Evolutionary conservation across 805 yeast species (phyloP).

Genomic region (Hanseniaspora hatyaiensis): DNA sequence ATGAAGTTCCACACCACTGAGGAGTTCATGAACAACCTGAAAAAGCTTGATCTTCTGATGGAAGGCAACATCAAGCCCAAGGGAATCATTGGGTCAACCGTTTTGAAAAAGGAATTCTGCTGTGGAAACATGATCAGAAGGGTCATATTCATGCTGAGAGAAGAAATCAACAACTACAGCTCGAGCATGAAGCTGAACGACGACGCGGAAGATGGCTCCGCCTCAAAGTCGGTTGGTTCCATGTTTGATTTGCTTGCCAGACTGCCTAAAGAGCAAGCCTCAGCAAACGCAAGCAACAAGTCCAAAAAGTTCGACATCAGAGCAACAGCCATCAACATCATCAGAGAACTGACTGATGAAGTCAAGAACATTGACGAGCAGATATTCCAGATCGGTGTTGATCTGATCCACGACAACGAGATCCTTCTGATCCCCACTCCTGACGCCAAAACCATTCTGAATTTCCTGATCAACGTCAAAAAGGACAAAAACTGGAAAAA

Average conservation of each 20-base stretch:
- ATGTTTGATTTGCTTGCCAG: slow-evolving; percentile 12
- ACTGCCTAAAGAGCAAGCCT: slow-evolving; percentile 19
- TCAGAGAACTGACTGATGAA: slow-evolving; percentile 84
- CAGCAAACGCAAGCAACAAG: slow-evolving; percentile 24
- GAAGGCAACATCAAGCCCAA: slow-evolving; percentile 25
- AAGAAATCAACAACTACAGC: slow-evolving; percentile 41
- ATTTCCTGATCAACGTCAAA: slow-evolving; percentile 75
- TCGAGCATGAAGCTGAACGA: slow-evolving; percentile 19
- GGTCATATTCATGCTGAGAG: slow-evolving; percentile 74
- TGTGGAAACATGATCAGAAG: slow-evolving; percentile 87
- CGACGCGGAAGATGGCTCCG: slow-evolving; percentile 23
- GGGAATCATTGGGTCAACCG: slow-evolving; percentile 30
- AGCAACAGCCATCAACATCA: slow-evolving; percentile 80
- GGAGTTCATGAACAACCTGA: slow-evolving; percentile 15
- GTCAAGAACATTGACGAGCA: slow-evolving; percentile 81
- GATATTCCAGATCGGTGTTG: slow-evolving; percentile 80
- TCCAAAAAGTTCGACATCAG: slow-evolving; percentile 47
- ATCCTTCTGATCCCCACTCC: slow-evolving; percentile 84
- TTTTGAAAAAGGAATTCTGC: slow-evolving; percentile 81
- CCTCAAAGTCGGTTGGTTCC: slow-evolving; percentile 17
- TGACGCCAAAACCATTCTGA: slow-evolving; percentile 74
- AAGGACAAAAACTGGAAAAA: slow-evolving; percentile 38
- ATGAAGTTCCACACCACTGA: slow-evolving; percentile 21
- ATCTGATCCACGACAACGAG: slow-evolving; percentile 86
- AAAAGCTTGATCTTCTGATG: slow-evolving; percentile 58